Percentiles rank a stretch among this genome's conserved stretches.
Conservation (phyloP, 2,329 filamentous ascomycete species). For the Beauveria sp. region DNA sequence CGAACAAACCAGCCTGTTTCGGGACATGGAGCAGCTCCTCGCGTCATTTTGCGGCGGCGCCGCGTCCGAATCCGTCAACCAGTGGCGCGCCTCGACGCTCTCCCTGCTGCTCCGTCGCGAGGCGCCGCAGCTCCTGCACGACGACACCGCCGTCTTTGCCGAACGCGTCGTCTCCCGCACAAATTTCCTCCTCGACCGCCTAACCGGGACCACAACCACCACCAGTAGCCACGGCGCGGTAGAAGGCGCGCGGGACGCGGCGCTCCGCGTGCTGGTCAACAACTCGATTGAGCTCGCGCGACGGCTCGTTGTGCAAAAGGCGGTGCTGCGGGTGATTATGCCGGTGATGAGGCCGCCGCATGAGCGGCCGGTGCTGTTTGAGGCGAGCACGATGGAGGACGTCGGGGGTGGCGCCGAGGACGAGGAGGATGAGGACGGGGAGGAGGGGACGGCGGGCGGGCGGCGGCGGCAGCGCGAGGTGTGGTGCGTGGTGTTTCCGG, state of each 20-base stretch:
- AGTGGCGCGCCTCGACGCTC: constrained; percentile 60
- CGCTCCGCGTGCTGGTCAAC: constrained; percentile 44
- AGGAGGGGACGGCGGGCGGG: constrained; percentile 31
- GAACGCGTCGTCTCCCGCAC: constrained; percentile 37
- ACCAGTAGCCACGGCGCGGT: too few relatives aligned
- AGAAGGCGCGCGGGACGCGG: constrained; percentile 38
- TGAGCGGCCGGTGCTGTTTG: constrained; percentile 45
- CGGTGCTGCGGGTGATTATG: constrained; percentile 49
- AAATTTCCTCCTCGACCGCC: constrained; percentile 41
- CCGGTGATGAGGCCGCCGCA: constrained; percentile 41
- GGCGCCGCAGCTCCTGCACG: constrained; percentile 36
- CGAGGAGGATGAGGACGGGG: constrained; percentile 41
- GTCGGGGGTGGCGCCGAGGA: constrained; percentile 56
- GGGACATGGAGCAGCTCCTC: constrained; percentile 40
- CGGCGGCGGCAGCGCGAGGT: constrained; percentile 38
- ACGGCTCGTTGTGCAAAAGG: constrained; percentile 50
- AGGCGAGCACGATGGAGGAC: constrained; percentile 56
- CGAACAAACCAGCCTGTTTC: constrained; percentile 43
- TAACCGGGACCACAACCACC: constrained; percentile 29
- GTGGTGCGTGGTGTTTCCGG: constrained; percentile 56
- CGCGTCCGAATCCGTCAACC: constrained; percentile 44
- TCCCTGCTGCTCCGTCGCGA: constrained; percentile 50
- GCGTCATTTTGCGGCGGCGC: constrained; percentile 32
- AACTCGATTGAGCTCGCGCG: constrained; percentile 49
- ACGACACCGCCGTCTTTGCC: constrained; percentile 35